Percentiles rank a stretch among this genome's conserved stretches.
Evolutionary conservation across 139 green algal genomes (phyloP).

Genomic region (Edaphochlamys debaryana): DNA sequence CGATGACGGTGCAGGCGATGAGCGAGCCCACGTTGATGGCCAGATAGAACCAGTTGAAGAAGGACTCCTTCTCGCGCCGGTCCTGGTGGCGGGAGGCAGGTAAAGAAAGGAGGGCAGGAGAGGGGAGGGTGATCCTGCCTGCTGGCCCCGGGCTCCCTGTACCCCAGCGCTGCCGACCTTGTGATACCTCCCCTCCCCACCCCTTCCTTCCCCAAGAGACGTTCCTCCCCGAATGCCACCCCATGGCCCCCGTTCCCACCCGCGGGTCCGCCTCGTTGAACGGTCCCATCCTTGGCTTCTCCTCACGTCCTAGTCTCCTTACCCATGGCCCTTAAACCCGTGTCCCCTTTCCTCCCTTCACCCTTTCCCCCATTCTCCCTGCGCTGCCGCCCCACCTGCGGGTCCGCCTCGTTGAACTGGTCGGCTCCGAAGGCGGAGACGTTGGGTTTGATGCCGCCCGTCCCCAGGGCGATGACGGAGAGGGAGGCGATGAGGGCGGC

Average conservation of each 20-base stretch:
- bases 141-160: no score
- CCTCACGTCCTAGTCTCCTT: no score
- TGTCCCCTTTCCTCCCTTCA: no score
- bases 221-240: no score
- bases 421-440: slow-evolving; percentile 96
- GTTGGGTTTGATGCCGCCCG: slow-evolving; percentile 98
- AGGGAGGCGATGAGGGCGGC: slow-evolving; percentile 76
- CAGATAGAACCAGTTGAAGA: slow-evolving; percentile 99
- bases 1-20: slow-evolving; percentile 81
- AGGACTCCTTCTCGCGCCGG: slow-evolving; percentile 86
- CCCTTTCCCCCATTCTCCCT: not conserved
- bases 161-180: no score
- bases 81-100: slow-evolving; percentile 61
- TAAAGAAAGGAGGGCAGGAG: no score
- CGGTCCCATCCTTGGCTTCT: not conserved
- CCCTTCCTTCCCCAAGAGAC: no score
- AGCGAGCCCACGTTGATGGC: slow-evolving; percentile 94
- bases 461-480: slow-evolving; percentile 90
- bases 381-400: slow-evolving; percentile 49
- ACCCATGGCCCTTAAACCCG: no score
- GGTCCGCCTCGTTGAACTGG: slow-evolving; percentile 92
- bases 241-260: no score
- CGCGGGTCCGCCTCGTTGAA: no score
- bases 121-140: not conserved
- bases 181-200: no score